Conservation (phyloP, 148 eudicot genomes). For the Arbutus unedo region DNA sequence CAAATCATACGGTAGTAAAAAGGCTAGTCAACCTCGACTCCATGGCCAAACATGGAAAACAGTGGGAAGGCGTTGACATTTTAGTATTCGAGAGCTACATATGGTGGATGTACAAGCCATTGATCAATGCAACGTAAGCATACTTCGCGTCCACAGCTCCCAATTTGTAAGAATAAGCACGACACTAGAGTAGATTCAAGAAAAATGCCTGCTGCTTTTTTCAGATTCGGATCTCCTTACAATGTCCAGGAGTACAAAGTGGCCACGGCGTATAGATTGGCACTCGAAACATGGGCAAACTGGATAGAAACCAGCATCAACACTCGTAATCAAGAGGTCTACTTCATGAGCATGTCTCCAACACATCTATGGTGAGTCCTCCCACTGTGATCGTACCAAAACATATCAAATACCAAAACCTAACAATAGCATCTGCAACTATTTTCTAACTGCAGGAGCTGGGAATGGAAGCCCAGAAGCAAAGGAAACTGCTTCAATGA, state of each 20-base stretch:
- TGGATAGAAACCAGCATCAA: constrained; percentile 81
- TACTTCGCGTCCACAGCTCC: not conserved
- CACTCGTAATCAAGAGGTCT: constrained; percentile 60
- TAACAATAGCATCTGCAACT: not conserved
- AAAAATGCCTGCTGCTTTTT: constrained; percentile 3
- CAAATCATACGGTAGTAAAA: constrained; percentile 62
- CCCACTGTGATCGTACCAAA: not conserved
- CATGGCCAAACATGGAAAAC: constrained; percentile 57
- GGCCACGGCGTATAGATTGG: constrained; percentile 70
- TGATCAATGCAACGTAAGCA: constrained; percentile 79
- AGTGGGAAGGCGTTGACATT: constrained; percentile 79
- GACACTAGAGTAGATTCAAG: not conserved
- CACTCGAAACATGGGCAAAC: constrained; percentile 84
- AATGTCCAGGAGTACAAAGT: constrained; percentile 65
- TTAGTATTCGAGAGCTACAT: constrained; percentile 88
- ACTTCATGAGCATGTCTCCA: constrained; percentile 89
- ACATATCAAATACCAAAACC: not conserved
- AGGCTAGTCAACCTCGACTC: constrained; percentile 74
- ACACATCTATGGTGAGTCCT: constrained; percentile 83
- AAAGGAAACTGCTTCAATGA: constrained; percentile 80
- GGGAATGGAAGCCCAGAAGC: constrained; percentile 88
- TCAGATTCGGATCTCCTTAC: constrained; percentile 49
- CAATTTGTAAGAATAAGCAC: not conserved
- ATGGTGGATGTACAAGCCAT: constrained; percentile 96
- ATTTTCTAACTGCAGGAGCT: constrained; percentile 48